Base-by-base conservation (phyloP, 257 asterid species). In the Cynanchum wilfordii region DNA sequence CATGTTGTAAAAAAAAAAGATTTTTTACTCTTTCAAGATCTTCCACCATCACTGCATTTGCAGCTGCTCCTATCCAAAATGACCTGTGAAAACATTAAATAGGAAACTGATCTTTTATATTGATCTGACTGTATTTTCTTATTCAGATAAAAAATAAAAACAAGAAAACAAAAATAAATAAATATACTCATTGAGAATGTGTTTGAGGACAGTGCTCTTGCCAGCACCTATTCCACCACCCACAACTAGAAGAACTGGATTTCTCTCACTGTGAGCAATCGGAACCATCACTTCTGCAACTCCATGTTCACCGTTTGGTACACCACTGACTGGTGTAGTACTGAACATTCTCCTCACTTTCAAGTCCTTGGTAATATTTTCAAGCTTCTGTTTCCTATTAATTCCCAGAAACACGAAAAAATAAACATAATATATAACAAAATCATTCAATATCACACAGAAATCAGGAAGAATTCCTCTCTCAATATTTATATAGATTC, bases 151-250 rank as follows among this genome's bases (percentile, higher is more conserved):
- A 36, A 36, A 36, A 36, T 3, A 0, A 6, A 36, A 36, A 36
- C 0, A 2, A 36, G 5, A 36, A 54, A 55, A 7, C 29, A 57
- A 30, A 4, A 33, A 20, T 19, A 20, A 4, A 55, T n/a, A n/a
- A n/a, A n/a, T n/a, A 73, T 85, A 94, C 98, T 94, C 97, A 85
- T 87, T 81, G 88, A 89, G 87, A 66, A 94, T 86, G 77, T 88
- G 90, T 82, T 91, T 94, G 58, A 94, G 99, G 81, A 90, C 97
- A 3, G 98, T 95, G 87, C 98, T 92, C 85, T 95, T 95, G 75
- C 99, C 99, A 0, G 98, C 99, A 10, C 99, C 99, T 98, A 95
- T 95, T 27, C 99, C 99, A 38, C 99, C 99, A 12, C 99, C 98
- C 96, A 91, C 90, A 10, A 95, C 85, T 78, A 95, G 95, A 73